Conservation (phyloP, 2,329 filamentous ascomycete genomes). For the Diaporthe sp. region DNA sequence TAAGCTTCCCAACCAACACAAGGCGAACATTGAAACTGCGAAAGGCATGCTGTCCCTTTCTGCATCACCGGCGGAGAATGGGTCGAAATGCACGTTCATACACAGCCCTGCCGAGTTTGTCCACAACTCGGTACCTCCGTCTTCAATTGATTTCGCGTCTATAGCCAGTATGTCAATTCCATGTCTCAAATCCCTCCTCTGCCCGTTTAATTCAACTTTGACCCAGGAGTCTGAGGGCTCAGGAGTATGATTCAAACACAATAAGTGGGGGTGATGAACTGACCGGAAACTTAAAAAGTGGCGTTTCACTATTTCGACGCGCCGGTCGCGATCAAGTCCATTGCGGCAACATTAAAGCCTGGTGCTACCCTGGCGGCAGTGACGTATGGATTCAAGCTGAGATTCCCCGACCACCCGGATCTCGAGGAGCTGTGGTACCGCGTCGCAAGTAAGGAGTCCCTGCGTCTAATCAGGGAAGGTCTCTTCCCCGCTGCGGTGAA, state of each 20-base stretch:
- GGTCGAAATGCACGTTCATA: conserved; percentile 31
- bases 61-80: neutral
- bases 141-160: conserved; percentile 41
- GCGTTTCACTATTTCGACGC: conserved; percentile 44
- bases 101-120: conserved; percentile 41
- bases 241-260: neutral
- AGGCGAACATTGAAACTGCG: conserved; percentile 39
- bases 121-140: conserved; percentile 29
- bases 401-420: conserved; percentile 37
- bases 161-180: conserved; percentile 26
- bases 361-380: conserved; percentile 41
- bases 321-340: conserved; percentile 36
- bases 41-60: conserved; percentile 29
- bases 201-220: neutral
- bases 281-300: conserved; percentile 30
- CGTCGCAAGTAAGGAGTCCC: conserved; percentile 38
- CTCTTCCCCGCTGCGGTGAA: conserved; percentile 42
- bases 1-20: no score
- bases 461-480: conserved; percentile 40
- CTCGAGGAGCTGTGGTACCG: conserved; percentile 41
- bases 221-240: neutral
- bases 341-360: conserved; percentile 39
- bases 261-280: neutral
- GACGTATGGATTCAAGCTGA: conserved; percentile 43
- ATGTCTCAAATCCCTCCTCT: no score